Evolutionary conservation across 257 asterid genomes (phyloP).

Genomic region (Perilla frutescens): DNA sequence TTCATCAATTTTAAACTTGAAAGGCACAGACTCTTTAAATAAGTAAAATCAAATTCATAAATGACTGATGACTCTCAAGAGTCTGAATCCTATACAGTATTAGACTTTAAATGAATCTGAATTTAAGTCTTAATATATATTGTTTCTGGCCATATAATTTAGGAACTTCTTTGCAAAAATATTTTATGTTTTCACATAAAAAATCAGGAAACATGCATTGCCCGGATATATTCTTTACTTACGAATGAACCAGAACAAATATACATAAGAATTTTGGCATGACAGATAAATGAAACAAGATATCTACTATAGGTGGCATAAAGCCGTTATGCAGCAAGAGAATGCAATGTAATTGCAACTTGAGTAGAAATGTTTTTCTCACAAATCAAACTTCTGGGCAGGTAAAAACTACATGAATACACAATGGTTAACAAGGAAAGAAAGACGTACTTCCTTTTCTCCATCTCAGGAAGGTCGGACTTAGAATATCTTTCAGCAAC

Average conservation of each 20-base stretch:
- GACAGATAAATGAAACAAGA: no score
- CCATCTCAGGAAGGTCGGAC: slow-evolving; percentile 93
- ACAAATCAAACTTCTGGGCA: no score
- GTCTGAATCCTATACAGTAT: neutral
- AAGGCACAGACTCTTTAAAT: neutral
- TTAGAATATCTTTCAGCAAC: slow-evolving; percentile 82
- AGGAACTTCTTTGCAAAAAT: neutral
- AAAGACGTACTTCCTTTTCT: slow-evolving; percentile 83
- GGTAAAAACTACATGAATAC: neutral
- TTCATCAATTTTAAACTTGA: neutral
- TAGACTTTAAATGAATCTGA: no score
- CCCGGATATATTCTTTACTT: neutral
- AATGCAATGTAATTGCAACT: no score
- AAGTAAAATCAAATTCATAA: neutral
- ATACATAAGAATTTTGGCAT: no score
- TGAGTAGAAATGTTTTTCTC: no score
- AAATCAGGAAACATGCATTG: neutral
- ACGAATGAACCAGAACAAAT: no score
- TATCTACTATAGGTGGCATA: no score
- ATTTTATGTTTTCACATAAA: neutral
- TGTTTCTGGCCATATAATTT: neutral
- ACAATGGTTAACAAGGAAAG: slow-evolving; percentile 18
- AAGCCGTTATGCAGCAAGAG: no score
- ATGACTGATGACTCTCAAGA: neutral
- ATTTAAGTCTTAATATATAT: neutral